Conservation (phyloP, 768 basidiomycete species). For the Pluteus cervinus region DNA sequence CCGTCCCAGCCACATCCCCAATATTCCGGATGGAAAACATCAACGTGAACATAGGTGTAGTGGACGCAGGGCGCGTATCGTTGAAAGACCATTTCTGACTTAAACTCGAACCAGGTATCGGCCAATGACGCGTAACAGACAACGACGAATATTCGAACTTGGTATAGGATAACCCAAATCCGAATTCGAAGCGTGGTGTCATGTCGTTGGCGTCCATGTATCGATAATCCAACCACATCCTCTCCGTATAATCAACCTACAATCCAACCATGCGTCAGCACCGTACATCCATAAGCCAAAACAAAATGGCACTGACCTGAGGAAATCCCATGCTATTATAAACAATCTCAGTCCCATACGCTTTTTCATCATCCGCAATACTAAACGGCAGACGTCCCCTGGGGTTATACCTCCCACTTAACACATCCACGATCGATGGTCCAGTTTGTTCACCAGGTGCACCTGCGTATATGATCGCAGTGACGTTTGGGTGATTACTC, state of each 20-base stretch:
- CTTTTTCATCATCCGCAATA: constrained; percentile 53
- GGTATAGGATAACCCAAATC: constrained; percentile 71
- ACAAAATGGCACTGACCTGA: constrained; percentile 16
- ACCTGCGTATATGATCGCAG: constrained; percentile 51
- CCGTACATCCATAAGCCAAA: constrained; percentile 13
- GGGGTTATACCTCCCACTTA: constrained; percentile 75
- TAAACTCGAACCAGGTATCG: too few relatives aligned
- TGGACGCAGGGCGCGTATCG: constrained; percentile 10
- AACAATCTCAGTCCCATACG: constrained; percentile 37
- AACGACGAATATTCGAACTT: constrained; percentile 59
- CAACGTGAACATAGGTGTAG: constrained; percentile 21
- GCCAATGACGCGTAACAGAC: constrained; percentile 27
- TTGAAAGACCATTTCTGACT: neutral
- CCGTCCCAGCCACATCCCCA: constrained; percentile 40
- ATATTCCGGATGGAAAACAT: constrained; percentile 41
- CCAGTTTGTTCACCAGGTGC: constrained; percentile 73
- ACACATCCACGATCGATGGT: constrained; percentile 66
- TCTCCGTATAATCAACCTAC: constrained; percentile 63
- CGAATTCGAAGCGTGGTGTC: constrained; percentile 55
- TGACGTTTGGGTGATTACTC: constrained; percentile 71
- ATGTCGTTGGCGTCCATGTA: constrained; percentile 51
- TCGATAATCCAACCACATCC: constrained; percentile 60
- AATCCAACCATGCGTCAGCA: constrained; percentile 1
- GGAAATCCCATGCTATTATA: constrained; percentile 36
- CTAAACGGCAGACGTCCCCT: constrained; percentile 64